Base-by-base conservation (phyloP, 192 early-diverging fungal species). In the Endogone sp. region DNA sequence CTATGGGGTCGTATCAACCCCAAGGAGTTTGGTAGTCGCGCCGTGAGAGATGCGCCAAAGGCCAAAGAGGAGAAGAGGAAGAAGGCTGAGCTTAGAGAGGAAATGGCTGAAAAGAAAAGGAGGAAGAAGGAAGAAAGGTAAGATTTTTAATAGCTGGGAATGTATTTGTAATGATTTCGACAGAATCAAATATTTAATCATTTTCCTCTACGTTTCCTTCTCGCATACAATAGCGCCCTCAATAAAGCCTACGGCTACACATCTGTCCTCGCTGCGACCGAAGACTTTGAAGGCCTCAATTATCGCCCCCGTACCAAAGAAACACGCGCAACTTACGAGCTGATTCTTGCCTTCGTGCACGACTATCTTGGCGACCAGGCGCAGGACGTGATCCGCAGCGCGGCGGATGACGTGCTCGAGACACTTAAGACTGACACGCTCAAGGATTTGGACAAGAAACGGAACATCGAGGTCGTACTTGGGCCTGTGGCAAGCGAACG, bases 291-390 rank as follows among this genome's bases (percentile, higher is more conserved):
- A 71, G 88, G 89, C 23, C 81, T 93, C 3, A 80, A 80, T 62
- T 99, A 99, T 70, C 80, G 90, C 44, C 98, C 98, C 32, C 86
- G 89, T 37, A 96, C 95, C 23, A 91, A 89, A 64, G 95, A 99
- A 74, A 98, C 96, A 21, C 85, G 86, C 10, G 83, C 86, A 62
- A 84, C 92, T 2, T 98, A 95, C 76, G 98, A 98, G 69, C 80
- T 96, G 10, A 88, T 99, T 27, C 75, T 98, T 60, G 85, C 93
- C 0, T 93, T 95, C 76, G 77, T 95, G 26, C 86, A 93, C 56
- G 76, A 84, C 16, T 85, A 91, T 59, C 82, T 98, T 66, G 91
- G 90, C 64, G 96, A 97, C 75, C 89, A 95, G 65, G 85, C 90
- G n/a, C 91, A 92, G 56, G 98, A 98, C 70, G 93, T 93, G 3